Base-by-base conservation (phyloP, 225 moss, liverwort and hornwort species). In the Lunularia cruciata region DNA sequence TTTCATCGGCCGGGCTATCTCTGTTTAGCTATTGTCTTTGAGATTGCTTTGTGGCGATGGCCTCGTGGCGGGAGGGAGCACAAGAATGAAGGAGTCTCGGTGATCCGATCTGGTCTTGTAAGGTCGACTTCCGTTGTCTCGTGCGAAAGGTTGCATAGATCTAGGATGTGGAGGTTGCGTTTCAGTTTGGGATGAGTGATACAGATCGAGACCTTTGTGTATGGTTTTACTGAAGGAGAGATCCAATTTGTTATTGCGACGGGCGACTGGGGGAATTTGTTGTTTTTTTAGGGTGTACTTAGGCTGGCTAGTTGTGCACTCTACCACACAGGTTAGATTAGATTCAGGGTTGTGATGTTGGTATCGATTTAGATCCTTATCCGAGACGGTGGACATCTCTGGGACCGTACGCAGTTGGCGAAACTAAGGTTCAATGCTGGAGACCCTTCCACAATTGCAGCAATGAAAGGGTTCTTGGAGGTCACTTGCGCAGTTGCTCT, bases 381-480 rank as follows among this genome's bases (percentile, higher is more conserved):
- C 30, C 46, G 28, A 46, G 63, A 46, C 46, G 16, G 45, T 42
- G 45, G 38, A 64, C 40, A 27, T 11, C 61, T 40, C 15, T 40
- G 8, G 61, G 25, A 23, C 8, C 67, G 49, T 51, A 36, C 51
- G 49, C 67, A 49, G 67, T 48, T 49, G 67, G 20, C 13, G 33
- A 51, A 12, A 56, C 57, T 40, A 25, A 54, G 22, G 35, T 20
- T 52, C 53, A 39, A 69, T 56, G 39, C 54, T 20, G 36, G 48
- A 27, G 51, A 54, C 23, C 56, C 42, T 18, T 54, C 13, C 37
- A 26, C 18, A 22, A 70, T 72, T 61, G 54, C 40, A 60, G 48
- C 60, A 53, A 53, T 57, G 69, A 58, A 38, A 61, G 45, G 51
- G 52, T 60, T 47, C 8, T 67, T 69, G 73, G 70, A 70, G 68